Percentiles rank a stretch among this genome's conserved stretches.
phyloP scores from a whole-genome alignment of 805 yeast genomes.

The Grigorovia humatica region DNA sequence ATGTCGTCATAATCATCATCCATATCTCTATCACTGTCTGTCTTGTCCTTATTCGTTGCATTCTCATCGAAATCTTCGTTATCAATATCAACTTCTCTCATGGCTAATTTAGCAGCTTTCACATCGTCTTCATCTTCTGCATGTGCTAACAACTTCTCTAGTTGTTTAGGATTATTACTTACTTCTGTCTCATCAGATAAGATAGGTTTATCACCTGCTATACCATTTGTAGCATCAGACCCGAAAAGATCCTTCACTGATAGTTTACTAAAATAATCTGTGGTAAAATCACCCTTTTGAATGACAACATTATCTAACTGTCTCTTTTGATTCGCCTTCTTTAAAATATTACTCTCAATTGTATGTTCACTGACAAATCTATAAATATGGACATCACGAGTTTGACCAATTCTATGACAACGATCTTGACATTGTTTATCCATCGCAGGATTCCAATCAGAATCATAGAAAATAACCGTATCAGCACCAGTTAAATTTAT shows the following conservation, averaged over 20 bases:
- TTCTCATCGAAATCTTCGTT: conserved; percentile 71
- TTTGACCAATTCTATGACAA: conserved; percentile 97
- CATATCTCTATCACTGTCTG: conserved; percentile 4
- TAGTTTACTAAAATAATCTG: conserved; percentile 84
- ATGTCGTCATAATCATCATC: conserved; percentile 28
- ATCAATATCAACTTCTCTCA: conserved; percentile 69
- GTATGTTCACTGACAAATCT: conserved; percentile 93
- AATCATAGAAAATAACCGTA: conserved; percentile 94
- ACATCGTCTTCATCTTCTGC: conserved; percentile 94
- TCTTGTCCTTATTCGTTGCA: conserved; percentile 1
- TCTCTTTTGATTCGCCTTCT: conserved; percentile 89
- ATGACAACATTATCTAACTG: conserved; percentile 90
- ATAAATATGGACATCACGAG: conserved; percentile 94
- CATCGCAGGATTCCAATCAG: conserved; percentile 99
- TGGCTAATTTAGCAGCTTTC: conserved; percentile 79
- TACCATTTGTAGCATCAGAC: conserved; percentile 27
- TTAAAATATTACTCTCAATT: conserved; percentile 87
- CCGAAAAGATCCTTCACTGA: conserved; percentile 82
- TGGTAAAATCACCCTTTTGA: conserved; percentile 96
- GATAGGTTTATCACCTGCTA: conserved; percentile 31
- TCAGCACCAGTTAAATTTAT: conserved; percentile 97
- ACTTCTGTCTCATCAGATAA: conserved; percentile 25
- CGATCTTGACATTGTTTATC: conserved; percentile 98
- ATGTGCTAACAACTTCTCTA: conserved; percentile 64
- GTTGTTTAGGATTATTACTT: conserved; percentile 30